A percentile compares a stretch with the other conserved stretches of the same genome.
These are phyloP conservation scores for Cercospora sp. DNA, from an alignment of 2,329 filamentous ascomycete genomes.

Conservation along the genomic window DNA sequence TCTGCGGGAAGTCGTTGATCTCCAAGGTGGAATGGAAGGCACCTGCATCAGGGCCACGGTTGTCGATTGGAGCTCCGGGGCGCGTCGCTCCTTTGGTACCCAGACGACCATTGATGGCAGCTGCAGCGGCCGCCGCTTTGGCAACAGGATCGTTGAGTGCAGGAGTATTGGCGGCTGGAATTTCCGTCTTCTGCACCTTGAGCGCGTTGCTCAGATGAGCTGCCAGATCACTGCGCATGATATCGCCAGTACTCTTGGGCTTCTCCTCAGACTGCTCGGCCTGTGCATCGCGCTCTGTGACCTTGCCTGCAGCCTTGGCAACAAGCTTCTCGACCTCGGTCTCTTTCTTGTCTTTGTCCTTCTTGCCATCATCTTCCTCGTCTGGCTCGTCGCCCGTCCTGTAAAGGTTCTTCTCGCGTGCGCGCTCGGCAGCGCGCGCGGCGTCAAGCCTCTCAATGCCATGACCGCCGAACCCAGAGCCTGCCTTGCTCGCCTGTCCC, in stretches of 20 bases:
- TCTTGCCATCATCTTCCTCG: slow-evolving; percentile 73
- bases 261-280: slow-evolving; percentile 19
- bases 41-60: slow-evolving; percentile 95
- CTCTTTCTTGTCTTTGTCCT: slow-evolving; percentile 47
- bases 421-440: slow-evolving; percentile 82
- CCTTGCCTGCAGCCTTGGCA: slow-evolving; percentile 61
- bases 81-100: slow-evolving; percentile 84
- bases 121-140: slow-evolving; percentile 80
- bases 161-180: slow-evolving; percentile 45
- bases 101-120: slow-evolving; percentile 85
- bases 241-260: slow-evolving; percentile 5
- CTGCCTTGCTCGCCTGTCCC: slow-evolving; percentile 81
- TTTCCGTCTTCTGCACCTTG: slow-evolving; percentile 70
- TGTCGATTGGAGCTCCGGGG: slow-evolving; percentile 92
- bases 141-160: slow-evolving; percentile 33
- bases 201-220: slow-evolving; percentile 66
- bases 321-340: slow-evolving; percentile 55
- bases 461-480: slow-evolving; percentile 90
- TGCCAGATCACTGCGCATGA: slow-evolving; percentile 31
- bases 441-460: slow-evolving; percentile 89
- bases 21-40: slow-evolving; percentile 96
- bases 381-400: slow-evolving; percentile 85
- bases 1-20: slow-evolving; percentile 99
- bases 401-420: slow-evolving; percentile 83
- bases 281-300: slow-evolving; percentile 32